Base-by-base conservation (phyloP, 2,329 filamentous ascomycete species). In the Microcyclosporella mali region DNA sequence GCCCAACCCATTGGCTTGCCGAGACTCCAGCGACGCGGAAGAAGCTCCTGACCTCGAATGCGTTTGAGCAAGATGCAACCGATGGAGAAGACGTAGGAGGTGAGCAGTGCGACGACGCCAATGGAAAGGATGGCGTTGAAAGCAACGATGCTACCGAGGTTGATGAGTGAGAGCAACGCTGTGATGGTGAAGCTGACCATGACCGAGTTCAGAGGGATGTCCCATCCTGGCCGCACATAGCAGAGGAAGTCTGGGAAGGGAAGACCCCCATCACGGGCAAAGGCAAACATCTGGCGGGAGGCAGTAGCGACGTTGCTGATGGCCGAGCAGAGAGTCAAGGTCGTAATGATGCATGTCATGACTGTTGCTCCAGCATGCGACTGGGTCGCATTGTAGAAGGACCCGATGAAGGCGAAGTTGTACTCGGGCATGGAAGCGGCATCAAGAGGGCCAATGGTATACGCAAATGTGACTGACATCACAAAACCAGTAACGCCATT, bases 261-360 rank as follows among this genome's bases (percentile, higher is more conserved):
- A 1, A 70, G 57, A 1, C 69, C 69, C 3, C 59, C 52, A 41
- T 71, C 69, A 17, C 68, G 62, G 11, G 68, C 66, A 48, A 71
- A 70, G 0, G 67, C 66, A 41, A 59, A 71, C 4, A 64, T 56
- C 57, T 69, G 66, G 6, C 66, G 63, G 7, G 66, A 68, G 1
- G 65, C 65, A 2, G 68, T 62, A 27, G 68, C 66, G 9, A 66
- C 47, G 14, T 62, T 52, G 9, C 60, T 64, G 11, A 67, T 59
- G 7, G 63, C 65, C 28, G 62, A 66, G 43, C 59, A 65, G 37
- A 70, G 61, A 9, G 65, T 63, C 2, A 69, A 54, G 1, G 62
- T 52, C 15, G 67, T 58, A 44, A 69, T 63, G 33, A 69, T 63
- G 36, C 46, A 46, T 3, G 55, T 56, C 48, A 58, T 56, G 9